phyloP scores from a whole-genome alignment of 2,329 filamentous ascomycete species.

The Venturia effusa region DNA sequence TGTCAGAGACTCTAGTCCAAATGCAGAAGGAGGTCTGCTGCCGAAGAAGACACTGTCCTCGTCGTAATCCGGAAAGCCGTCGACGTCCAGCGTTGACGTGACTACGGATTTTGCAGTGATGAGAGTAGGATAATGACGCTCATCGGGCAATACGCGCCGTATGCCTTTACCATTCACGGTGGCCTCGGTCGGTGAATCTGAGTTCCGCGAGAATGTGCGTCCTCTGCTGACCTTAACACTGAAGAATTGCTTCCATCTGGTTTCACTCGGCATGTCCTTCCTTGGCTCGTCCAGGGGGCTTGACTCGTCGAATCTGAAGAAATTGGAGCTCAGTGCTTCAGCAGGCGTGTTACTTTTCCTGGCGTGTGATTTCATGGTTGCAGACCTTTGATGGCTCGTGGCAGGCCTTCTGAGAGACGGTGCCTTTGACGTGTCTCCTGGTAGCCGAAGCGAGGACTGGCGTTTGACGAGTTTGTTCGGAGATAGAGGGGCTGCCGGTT shows the following conservation, averaged over 20 bases:
- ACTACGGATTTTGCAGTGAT: constrained; percentile 34
- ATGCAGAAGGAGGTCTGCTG: constrained; percentile 28
- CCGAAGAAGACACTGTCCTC: constrained; percentile 28
- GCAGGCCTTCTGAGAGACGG: constrained; percentile 60
- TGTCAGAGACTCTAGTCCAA: constrained; percentile 19
- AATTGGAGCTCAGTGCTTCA: neutral
- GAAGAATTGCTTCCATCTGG: constrained; percentile 28
- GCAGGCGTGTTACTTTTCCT: neutral
- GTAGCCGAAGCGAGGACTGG: constrained; percentile 44
- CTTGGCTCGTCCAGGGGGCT: neutral
- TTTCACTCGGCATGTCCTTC: constrained; percentile 13
- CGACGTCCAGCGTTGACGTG: constrained; percentile 22
- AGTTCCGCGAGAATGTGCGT: constrained; percentile 25
- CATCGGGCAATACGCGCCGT: constrained; percentile 34
- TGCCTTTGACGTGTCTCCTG: constrained; percentile 41
- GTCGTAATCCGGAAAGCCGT: constrained; percentile 26
- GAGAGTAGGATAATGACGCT: constrained; percentile 36
- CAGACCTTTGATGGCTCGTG: constrained; percentile 68
- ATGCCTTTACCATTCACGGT: constrained; percentile 21
- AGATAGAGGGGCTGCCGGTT: constrained; percentile 31
- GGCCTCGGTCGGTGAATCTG: constrained; percentile 25
- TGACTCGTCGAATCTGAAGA: neutral
- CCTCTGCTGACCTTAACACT: constrained; percentile 23
- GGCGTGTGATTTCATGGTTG: constrained; percentile 26
- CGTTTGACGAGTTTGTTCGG: constrained; percentile 75